Evolutionary conservation across 176 grass and related monocot genomes (phyloP), one percentile per base, ranked within the genome.

Genomic region (Oryza coarctata): DNA sequence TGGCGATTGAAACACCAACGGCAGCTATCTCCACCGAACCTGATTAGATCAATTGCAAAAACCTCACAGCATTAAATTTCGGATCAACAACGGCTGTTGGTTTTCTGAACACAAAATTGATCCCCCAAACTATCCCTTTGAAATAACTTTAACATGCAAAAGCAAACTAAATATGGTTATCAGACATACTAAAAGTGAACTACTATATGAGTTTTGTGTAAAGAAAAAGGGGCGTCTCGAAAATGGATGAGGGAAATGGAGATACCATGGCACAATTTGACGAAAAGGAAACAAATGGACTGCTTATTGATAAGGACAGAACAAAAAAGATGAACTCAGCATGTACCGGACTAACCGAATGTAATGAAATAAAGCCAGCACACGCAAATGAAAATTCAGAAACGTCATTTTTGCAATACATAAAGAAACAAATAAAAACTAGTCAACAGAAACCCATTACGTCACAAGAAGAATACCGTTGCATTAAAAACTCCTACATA

Each of bases 1-100:
- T 93, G 49, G 96, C 93, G 71, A 99, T 93, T 29, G 96, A 91
- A 52, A 99, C 96, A 65, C 96, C 96, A 30, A 99, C 96, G 39
- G 93, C 96, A 29, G 90, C 93, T 57, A 95, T 91, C 68, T 99
- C 93, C 72, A 93, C 81, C 6, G 88, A 93, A 40, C 96, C 96
- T 99, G 85, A 63, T 30, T 35, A 74, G 6, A 49, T 58, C 23
- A 14, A 61, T 47, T 55, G 55, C 5, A 31, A 7, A 78, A 32
- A 85, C 8, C 47, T 35, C 8, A 2, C 18, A 22, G 30, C 43
- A 50, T 39, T 68, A 88, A 73, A 69, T 58, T 31, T 50, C 32
- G 79, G 49, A 69, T 55, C 25, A 52, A 52, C 25, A 73, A 17
- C 29, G 62, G 10, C 25, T 6, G 12, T 15, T 26, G 17, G 22